These are phyloP conservation scores for Solanum chaucha DNA, from an alignment of 257 asterid genomes.

Conservation along the genomic window DNA sequence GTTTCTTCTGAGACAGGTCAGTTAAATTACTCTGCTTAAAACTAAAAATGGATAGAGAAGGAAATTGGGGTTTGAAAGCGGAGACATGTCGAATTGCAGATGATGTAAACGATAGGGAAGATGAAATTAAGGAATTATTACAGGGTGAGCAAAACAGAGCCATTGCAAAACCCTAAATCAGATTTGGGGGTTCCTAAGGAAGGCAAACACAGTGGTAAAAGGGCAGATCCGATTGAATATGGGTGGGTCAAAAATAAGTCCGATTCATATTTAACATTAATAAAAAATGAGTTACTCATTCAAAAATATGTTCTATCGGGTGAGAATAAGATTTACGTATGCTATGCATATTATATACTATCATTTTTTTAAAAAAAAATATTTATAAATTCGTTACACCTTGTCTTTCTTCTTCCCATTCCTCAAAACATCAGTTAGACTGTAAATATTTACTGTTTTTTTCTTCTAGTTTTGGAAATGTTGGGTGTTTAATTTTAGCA, in stretches of 20 bases:
- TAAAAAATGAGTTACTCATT: neutral
- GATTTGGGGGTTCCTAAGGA: neutral
- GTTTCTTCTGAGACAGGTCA: neutral
- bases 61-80: neutral
- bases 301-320: neutral
- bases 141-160: neutral
- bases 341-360: neutral
- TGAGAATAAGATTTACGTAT: too few relatives aligned
- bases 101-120: neutral
- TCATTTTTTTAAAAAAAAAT: too few relatives aligned
- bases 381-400: neutral
- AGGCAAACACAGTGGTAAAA: neutral
- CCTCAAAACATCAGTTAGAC: neutral
- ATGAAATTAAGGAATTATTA: neutral
- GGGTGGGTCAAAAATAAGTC: neutral
- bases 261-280: neutral
- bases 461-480: slow-evolving; percentile 21
- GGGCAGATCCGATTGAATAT: neutral
- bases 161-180: neutral
- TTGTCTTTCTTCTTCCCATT: neutral
- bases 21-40: neutral
- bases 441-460: neutral
- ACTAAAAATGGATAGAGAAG: neutral
- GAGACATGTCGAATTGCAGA: neutral
- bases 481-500: slow-evolving; percentile 70